Conservation (phyloP, 2,329 filamentous ascomycete species). For the Neopestalotiopsis clavispora region DNA sequence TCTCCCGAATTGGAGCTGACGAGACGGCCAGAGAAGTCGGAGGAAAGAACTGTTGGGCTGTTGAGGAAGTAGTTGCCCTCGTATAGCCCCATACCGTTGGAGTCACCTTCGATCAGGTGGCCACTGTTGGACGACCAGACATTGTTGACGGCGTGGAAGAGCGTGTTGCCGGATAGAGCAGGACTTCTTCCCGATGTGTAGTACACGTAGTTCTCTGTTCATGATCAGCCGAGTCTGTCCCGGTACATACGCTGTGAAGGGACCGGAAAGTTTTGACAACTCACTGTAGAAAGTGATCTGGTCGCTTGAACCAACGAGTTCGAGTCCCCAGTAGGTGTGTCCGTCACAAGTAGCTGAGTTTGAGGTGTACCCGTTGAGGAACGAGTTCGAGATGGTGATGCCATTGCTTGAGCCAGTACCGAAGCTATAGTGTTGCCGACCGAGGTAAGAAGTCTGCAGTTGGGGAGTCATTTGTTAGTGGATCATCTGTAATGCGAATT, state of each 20-base stretch:
- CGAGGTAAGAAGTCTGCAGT: conserved; percentile 40
- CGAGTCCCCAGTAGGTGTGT: conserved; percentile 49
- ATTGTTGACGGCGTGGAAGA: conserved; percentile 37
- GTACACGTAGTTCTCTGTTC: conserved; percentile 20
- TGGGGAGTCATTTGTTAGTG: neutral
- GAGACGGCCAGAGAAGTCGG: conserved; percentile 29
- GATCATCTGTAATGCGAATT: too few species aligned
- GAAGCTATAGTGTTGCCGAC: conserved; percentile 47
- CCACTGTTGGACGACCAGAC: conserved; percentile 33
- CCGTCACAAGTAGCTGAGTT: conserved; percentile 49
- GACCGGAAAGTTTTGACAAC: neutral
- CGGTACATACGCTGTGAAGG: too few species aligned
- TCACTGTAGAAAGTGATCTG: conserved; percentile 12
- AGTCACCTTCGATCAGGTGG: conserved; percentile 32
- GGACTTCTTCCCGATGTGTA: conserved; percentile 31
- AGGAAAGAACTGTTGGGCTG: conserved; percentile 25
- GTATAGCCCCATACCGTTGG: conserved; percentile 30
- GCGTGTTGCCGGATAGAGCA: conserved; percentile 31
- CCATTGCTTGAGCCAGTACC: conserved; percentile 38
- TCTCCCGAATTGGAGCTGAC: conserved; percentile 29
- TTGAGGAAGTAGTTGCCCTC: conserved; percentile 33
- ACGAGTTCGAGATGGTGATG: conserved; percentile 51
- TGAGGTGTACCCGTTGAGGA: conserved; percentile 47
- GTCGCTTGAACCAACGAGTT: conserved; percentile 4
- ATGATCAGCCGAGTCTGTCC: neutral